These are phyloP conservation scores for Phytophthora litchii DNA, from an alignment of 352 stramenopile species.

Conservation along the genomic window DNA sequence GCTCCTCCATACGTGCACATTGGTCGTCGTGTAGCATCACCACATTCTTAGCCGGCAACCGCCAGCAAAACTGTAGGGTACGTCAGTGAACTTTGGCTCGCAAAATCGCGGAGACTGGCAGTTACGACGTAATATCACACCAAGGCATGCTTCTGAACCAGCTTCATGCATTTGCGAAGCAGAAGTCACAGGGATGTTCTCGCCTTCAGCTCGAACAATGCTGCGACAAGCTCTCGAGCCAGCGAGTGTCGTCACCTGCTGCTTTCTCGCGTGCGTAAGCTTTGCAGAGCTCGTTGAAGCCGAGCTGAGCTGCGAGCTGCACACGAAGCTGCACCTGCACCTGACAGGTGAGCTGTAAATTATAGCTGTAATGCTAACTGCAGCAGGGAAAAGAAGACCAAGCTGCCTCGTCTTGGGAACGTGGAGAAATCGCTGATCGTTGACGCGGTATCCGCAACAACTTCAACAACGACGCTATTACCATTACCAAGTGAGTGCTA, in stretches of 20 bases:
- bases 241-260: constrained; percentile 16
- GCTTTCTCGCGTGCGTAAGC: constrained; percentile 17
- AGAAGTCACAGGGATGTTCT: not conserved
- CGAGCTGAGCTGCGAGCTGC: constrained; percentile 11
- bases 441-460: constrained; percentile 3
- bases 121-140: too few relatives aligned
- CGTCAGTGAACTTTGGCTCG: too few relatives aligned
- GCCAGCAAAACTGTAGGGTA: too few relatives aligned
- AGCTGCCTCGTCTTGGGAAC: not conserved
- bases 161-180: not conserved
- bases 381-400: constrained; percentile 6
- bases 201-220: constrained; percentile 14
- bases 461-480: not conserved
- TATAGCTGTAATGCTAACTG: constrained; percentile 7
- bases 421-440: constrained; percentile 15
- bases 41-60: too few relatives aligned
- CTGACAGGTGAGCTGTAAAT: too few relatives aligned
- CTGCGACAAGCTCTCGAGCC: constrained; percentile 24
- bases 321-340: constrained; percentile 4
- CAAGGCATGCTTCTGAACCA: too few relatives aligned
- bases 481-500: constrained; percentile 8
- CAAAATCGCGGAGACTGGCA: too few relatives aligned
- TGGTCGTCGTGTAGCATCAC: too few relatives aligned
- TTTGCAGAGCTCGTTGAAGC: constrained; percentile 12
- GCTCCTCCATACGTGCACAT: constrained; percentile 24